These are phyloP conservation scores for Fomitopsis palustris DNA, from an alignment of 1,284 basidiomycete species.

Conservation along the genomic window DNA sequence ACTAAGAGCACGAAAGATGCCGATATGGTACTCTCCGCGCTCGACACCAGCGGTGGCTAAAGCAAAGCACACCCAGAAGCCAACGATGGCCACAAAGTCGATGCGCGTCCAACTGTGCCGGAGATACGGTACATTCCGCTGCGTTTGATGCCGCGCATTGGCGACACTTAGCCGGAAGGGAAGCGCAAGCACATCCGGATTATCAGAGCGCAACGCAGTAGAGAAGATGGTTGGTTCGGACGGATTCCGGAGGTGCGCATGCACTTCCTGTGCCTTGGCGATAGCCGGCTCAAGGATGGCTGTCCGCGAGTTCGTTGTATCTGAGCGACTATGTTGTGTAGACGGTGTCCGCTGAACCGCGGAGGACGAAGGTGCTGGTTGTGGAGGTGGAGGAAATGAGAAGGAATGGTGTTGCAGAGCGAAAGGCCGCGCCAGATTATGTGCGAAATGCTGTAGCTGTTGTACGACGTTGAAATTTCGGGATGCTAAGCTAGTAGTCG, in stretches of 20 bases:
- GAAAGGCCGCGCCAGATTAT: constrained; percentile 42
- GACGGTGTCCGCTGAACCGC: constrained; percentile 7
- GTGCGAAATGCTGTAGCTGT: constrained; percentile 33
- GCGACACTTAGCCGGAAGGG: constrained; percentile 67
- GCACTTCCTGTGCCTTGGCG: constrained; percentile 16
- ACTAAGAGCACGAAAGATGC: constrained; percentile 87
- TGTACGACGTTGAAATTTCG: constrained; percentile 24
- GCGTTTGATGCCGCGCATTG: constrained; percentile 49
- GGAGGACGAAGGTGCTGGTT: constrained; percentile 3
- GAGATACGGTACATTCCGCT: constrained; percentile 77
- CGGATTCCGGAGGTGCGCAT: constrained; percentile 29
- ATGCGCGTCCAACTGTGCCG: constrained; percentile 94
- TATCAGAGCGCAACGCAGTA: constrained; percentile 46
- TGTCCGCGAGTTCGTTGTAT: constrained; percentile 28
- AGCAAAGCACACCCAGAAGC: constrained; percentile 81
- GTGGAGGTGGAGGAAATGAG: constrained; percentile 7
- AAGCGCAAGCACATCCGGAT: constrained; percentile 41
- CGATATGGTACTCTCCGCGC: constrained; percentile 67
- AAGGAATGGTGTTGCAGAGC: constrained; percentile 30
- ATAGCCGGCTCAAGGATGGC: constrained; percentile 31
- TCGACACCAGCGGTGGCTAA: constrained; percentile 71
- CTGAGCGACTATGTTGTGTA: constrained; percentile 20
- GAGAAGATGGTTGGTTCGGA: constrained; percentile 46
- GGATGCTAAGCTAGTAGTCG: constrained; percentile 29
- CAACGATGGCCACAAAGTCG: constrained; percentile 81